Evolutionary conservation across 192 early-diverging fungal species (phyloP), one percentile per base, ranked within the genome.

Genomic region (Backusella tuberculispora): DNA sequence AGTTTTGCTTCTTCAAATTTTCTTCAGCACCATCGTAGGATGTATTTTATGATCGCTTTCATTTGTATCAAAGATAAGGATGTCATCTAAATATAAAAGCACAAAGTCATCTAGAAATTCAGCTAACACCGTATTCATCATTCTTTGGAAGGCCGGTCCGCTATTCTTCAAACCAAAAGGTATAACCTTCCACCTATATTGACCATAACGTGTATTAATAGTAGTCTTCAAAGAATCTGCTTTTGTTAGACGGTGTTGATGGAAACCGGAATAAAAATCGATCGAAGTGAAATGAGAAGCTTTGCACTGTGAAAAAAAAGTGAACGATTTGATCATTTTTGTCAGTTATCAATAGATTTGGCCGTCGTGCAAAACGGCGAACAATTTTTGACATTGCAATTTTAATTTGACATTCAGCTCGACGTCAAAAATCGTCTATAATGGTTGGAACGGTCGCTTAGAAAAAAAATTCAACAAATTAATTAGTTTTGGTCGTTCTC

Each of bases 151-250:
- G n/a, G n/a, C n/a, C n/a, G n/a, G n/a, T n/a, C n/a, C n/a, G n/a
- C n/a, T n/a, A n/a, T n/a, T n/a, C 17, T 77, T 81, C 5, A 93
- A 65, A 0, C 90, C 90, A 71, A 91, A 89, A 0, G 89, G 90
- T 66, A 92, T 72, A 17, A 90, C 88, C 0, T 73, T 42, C 41
- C 72, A 90, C 65, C 90, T 75, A 66, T 66, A 92, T 15, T 75
- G 82, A 0, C 82, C 74, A 47, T 80, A 80, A 6, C 70, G 34
- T 0, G 82, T 87, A 0, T 43, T 7, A 34, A 88, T 85, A 8
- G 86, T 76, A 17, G 82, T 87, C 26, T 85, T 85, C 0, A 29
- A 5, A 13, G 75, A 40, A 50, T 85, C 83, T 0, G 67, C 60
- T 5, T 69, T 19, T 2, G 29, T 7, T 0, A 86, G 73, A 5